A percentile compares a stretch with the other conserved stretches of the same genome.
These are phyloP conservation scores for Podospora pseudocomata DNA, from an alignment of 495 filamentous ascomycete species.

Conservation along the genomic window DNA sequence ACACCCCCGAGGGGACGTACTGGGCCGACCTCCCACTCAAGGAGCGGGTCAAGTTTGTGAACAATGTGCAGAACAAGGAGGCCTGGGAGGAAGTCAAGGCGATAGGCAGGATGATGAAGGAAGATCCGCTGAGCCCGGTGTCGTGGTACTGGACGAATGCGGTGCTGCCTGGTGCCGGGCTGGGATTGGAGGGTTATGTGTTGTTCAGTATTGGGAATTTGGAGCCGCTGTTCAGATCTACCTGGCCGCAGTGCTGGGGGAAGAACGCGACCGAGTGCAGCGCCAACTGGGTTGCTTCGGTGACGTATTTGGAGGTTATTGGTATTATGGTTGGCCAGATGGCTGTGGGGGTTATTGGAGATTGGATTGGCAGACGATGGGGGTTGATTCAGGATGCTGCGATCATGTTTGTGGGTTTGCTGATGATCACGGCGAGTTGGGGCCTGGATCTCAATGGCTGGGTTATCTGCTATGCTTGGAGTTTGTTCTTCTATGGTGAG, in stretches of 20 bases:
- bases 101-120: slow-evolving; percentile 75
- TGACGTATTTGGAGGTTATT: slow-evolving; percentile 80
- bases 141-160: slow-evolving; percentile 83
- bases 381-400: slow-evolving; percentile 88
- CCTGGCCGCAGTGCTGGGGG: slow-evolving; percentile 73
- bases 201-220: slow-evolving; percentile 93
- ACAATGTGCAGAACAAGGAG: slow-evolving; percentile 62
- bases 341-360: slow-evolving; percentile 61
- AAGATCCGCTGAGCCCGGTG: slow-evolving; percentile 73
- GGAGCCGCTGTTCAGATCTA: slow-evolving; percentile 65
- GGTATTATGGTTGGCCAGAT: slow-evolving; percentile 89
- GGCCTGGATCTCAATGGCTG: slow-evolving; percentile 78
- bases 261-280: slow-evolving; percentile 57
- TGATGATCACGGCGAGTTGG: slow-evolving; percentile 87
- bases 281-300: slow-evolving; percentile 66
- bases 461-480: slow-evolving; percentile 90
- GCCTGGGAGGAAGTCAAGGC: slow-evolving; percentile 55
- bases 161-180: slow-evolving; percentile 82
- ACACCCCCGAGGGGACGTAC: slow-evolving; percentile 73
- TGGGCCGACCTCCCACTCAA: slow-evolving; percentile 76
- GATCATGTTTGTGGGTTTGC: slow-evolving; percentile 84
- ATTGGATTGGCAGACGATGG: slow-evolving; percentile 79
- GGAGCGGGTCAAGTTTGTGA: slow-evolving; percentile 68
- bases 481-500: slow-evolving; percentile 79
- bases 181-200: slow-evolving; percentile 87